Conservation (phyloP, 345 rosid genomes). For the Fremontodendron californicum region DNA sequence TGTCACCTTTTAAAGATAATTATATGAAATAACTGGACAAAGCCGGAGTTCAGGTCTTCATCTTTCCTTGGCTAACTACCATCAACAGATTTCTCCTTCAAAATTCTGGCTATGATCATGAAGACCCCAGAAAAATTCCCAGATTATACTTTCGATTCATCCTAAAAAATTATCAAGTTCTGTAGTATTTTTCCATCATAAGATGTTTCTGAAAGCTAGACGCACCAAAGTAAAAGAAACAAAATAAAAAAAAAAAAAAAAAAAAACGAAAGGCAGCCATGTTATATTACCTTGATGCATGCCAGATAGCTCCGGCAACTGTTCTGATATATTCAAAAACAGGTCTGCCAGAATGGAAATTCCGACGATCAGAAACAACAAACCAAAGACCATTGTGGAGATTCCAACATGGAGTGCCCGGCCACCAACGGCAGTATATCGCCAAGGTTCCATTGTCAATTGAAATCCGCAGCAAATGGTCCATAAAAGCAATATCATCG, state of each 20-base stretch:
- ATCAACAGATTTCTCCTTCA: neutral
- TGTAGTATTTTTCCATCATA: neutral
- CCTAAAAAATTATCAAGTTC: neutral
- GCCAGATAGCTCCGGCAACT: slow-evolving; percentile 21
- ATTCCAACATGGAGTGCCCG: slow-evolving; percentile 30
- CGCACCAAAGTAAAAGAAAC: neutral
- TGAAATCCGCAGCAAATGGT: slow-evolving; percentile 25
- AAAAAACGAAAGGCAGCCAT: neutral
- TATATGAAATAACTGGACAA: too few species aligned
- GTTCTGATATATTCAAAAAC: slow-evolving; percentile 30
- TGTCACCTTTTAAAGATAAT: too few species aligned
- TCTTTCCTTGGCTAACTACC: neutral
- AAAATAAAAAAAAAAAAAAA: neutral
- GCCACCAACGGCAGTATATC: slow-evolving; percentile 6
- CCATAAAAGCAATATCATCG: slow-evolving; percentile 25
- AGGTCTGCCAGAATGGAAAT: slow-evolving; percentile 30
- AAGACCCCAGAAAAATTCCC: neutral
- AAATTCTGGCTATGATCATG: neutral
- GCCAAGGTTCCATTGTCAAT: slow-evolving; percentile 26
- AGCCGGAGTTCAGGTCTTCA: neutral
- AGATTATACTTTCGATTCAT: neutral
- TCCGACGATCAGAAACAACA: slow-evolving; percentile 25
- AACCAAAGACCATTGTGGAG: slow-evolving; percentile 25
- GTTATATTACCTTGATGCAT: slow-evolving; percentile 18
- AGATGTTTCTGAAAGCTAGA: neutral